Conservation (phyloP, 225 moss, liverwort and hornwort species). For the Anthoceros angustus region DNA sequence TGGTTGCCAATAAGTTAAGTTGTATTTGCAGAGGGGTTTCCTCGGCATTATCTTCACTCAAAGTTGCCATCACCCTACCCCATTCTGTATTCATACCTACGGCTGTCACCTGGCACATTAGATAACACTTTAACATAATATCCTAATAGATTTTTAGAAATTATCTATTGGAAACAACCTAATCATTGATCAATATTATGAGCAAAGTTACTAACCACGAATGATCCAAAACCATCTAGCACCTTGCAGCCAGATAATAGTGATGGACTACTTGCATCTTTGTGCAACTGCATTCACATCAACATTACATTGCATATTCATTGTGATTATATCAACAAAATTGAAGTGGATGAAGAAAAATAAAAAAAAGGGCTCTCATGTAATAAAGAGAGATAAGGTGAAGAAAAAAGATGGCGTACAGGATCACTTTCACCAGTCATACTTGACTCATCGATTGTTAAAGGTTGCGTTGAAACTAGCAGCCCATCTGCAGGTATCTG, state of each 20-base stretch:
- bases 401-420: conserved; percentile 28
- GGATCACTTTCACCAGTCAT: conserved; percentile 99
- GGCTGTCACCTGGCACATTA: conserved; percentile 69
- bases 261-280: conserved; percentile 62
- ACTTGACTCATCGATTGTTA: conserved; percentile 78
- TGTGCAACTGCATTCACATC: conserved; percentile 40
- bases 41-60: conserved; percentile 73
- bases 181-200: too few relatives aligned
- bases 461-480: conserved; percentile 56
- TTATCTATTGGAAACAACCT: too few relatives aligned
- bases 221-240: conserved; percentile 74
- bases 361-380: background rate
- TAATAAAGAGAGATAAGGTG: background rate
- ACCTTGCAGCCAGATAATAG: conserved; percentile 85
- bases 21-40: conserved; percentile 72
- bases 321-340: background rate
- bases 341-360: background rate
- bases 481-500: conserved; percentile 90
- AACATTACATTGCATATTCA: background rate
- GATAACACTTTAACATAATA: conserved; percentile 67
- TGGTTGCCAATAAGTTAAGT: conserved; percentile 55
- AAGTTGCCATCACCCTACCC: conserved; percentile 88
- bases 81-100: conserved; percentile 94
- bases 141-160: too few relatives aligned
- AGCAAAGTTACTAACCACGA: conserved; percentile 78